A percentile compares a stretch with the other conserved stretches of the same genome.
These are phyloP conservation scores for Borealophlyctis nickersoniae DNA, from an alignment of 192 early-diverging fungal genomes.

Conservation along the genomic window DNA sequence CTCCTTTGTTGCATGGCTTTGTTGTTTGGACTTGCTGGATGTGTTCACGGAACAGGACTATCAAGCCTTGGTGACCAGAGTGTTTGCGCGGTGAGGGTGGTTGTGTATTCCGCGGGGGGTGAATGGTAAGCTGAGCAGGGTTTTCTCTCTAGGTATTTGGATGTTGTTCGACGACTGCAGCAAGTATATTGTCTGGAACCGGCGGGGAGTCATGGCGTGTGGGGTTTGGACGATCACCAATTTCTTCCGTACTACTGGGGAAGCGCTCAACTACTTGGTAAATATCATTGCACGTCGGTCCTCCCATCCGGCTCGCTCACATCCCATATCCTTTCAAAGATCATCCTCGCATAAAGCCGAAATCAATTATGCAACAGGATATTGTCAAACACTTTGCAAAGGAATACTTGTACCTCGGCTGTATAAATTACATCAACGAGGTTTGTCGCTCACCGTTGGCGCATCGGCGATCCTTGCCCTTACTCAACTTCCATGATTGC, in stretches of 20 bases:
- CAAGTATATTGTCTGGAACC: slow-evolving; percentile 84
- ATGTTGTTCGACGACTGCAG: slow-evolving; percentile 77
- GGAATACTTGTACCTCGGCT: slow-evolving; percentile 85
- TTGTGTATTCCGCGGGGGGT: background rate
- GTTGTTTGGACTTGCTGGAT: slow-evolving; percentile 71
- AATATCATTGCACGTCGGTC: slow-evolving; percentile 1
- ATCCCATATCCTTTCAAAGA: too few species aligned
- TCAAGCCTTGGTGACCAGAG: slow-evolving; percentile 63
- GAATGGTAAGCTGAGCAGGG: background rate
- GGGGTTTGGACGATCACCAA: slow-evolving; percentile 94
- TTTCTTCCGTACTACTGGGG: slow-evolving; percentile 94
- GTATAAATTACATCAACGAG: slow-evolving; percentile 75
- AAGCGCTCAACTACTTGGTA: slow-evolving; percentile 79
- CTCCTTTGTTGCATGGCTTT: slow-evolving; percentile 80
- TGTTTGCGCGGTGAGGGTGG: slow-evolving; percentile 60
- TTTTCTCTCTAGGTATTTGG: slow-evolving; percentile 60
- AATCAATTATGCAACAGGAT: slow-evolving; percentile 61
- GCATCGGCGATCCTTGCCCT: background rate
- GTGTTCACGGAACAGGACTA: slow-evolving; percentile 62
- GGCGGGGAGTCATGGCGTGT: slow-evolving; percentile 94
- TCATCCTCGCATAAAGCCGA: slow-evolving; percentile 68
- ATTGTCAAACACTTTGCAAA: slow-evolving; percentile 55
- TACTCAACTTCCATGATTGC: background rate
- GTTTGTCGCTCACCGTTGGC: slow-evolving; percentile 10
- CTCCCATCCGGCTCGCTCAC: too few species aligned